phyloP scores from a whole-genome alignment of 768 basidiomycete species.

The Arthromyces matolae region DNA sequence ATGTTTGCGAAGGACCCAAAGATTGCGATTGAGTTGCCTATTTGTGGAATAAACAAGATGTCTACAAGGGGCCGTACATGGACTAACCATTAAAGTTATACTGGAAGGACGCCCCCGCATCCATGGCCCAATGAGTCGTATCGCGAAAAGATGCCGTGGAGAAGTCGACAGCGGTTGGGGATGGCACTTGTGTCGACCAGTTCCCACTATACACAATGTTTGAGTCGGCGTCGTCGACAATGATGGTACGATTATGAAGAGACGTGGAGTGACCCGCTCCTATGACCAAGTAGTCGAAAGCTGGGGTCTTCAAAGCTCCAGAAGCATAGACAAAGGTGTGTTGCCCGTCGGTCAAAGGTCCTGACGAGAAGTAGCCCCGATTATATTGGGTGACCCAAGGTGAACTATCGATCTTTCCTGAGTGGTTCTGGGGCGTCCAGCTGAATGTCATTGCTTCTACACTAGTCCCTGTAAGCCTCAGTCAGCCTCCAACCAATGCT shows the following conservation, averaged over 20 bases:
- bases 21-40: constrained; percentile 36
- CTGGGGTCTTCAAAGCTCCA: constrained; percentile 23
- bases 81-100: constrained; percentile 36
- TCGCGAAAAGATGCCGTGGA: constrained; percentile 27
- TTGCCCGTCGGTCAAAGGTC: constrained; percentile 29
- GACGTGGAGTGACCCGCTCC: constrained; percentile 33
- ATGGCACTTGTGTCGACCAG: constrained; percentile 27
- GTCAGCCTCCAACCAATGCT: neutral
- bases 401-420: constrained; percentile 36
- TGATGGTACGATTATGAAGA: constrained; percentile 31
- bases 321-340: constrained; percentile 36
- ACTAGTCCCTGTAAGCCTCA: constrained; percentile 25
- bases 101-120: constrained; percentile 30
- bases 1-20: constrained; percentile 32
- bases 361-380: constrained; percentile 29
- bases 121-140: constrained; percentile 35
- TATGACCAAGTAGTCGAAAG: constrained; percentile 39
- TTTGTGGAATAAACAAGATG: constrained; percentile 4
- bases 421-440: constrained; percentile 24
- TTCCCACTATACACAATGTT: constrained; percentile 28
- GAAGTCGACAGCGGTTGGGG: constrained; percentile 20
- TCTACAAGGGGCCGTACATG: neutral
- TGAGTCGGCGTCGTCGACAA: constrained; percentile 34
- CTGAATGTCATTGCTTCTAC: constrained; percentile 26
- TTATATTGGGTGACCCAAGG: constrained; percentile 27